Evolutionary conservation across 2,329 filamentous ascomycete genomes (phyloP).

Genomic region (Botryotinia globosa): DNA sequence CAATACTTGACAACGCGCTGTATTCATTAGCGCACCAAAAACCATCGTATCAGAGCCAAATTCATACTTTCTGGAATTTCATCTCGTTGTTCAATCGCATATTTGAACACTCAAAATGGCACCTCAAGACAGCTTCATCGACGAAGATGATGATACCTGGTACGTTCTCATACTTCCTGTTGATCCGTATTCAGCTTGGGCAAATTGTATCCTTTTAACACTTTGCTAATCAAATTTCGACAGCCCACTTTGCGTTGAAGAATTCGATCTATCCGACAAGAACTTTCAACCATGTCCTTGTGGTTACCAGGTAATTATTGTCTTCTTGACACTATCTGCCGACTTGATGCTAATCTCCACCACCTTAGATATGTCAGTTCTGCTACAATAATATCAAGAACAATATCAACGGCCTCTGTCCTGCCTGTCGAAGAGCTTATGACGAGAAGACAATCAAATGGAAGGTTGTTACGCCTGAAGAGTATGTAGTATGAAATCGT

Average conservation of each 20-base stretch:
- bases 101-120: conserved; percentile 50
- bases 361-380: conserved; percentile 88
- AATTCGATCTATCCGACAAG: conserved; percentile 95
- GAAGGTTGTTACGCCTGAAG: conserved; percentile 91
- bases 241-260: conserved; percentile 96
- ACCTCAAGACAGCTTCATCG: conserved; percentile 66
- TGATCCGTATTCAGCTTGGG: not conserved
- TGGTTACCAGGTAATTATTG: conserved; percentile 81
- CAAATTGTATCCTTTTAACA: conserved; percentile 2
- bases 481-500: conserved; percentile 57
- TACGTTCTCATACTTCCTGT: conserved; percentile 42
- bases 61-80: conserved; percentile 12
- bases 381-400: conserved; percentile 99
- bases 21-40: conserved; percentile 17
- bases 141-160: conserved; percentile 70
- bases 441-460: conserved; percentile 97
- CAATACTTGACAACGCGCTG: conserved; percentile 9
- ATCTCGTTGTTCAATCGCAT: not conserved
- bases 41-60: not conserved
- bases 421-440: conserved; percentile 93
- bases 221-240: conserved; percentile 33
- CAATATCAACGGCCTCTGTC: conserved; percentile 95
- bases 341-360: conserved; percentile 19
- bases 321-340: not conserved
- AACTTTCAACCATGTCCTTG: conserved; percentile 97